Evolutionary conservation across 1,284 basidiomycete genomes (phyloP).

Genomic region (Mycena sp.): DNA sequence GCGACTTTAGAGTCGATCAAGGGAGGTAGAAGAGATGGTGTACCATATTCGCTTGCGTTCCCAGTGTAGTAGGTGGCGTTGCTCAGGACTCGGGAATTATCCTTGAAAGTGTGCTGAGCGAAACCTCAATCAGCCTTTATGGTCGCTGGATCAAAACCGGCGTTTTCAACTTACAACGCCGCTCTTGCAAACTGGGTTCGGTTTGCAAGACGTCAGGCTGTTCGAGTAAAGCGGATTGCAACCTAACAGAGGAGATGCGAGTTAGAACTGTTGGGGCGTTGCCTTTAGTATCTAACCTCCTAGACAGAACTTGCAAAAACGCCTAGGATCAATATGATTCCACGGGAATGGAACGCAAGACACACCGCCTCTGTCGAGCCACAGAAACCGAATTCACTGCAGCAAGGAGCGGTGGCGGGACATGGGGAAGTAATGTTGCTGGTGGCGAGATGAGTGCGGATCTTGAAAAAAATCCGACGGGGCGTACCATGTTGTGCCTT

Average conservation of each 20-base stretch:
- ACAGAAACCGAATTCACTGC: slow-evolving; percentile 83
- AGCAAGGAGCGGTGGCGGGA: slow-evolving; percentile 70
- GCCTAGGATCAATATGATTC: not conserved
- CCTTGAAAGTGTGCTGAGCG: slow-evolving; percentile 66
- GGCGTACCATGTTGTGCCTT: slow-evolving; percentile 26
- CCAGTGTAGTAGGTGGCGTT: slow-evolving; percentile 77
- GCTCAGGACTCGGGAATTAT: slow-evolving; percentile 72
- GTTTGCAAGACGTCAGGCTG: slow-evolving; percentile 71
- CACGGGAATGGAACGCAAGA: not conserved
- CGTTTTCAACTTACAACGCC: slow-evolving; percentile 68
- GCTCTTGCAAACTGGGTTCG: slow-evolving; percentile 76
- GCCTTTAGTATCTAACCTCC: too few species aligned
- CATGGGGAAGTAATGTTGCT: slow-evolving; percentile 68
- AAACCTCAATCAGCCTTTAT: not conserved
- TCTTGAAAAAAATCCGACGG: not conserved
- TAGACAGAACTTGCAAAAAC: slow-evolving; percentile 69
- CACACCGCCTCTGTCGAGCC: slow-evolving; percentile 53
- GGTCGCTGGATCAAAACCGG: too few species aligned
- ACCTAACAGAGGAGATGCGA: too few species aligned
- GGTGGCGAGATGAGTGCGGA: slow-evolving; percentile 7
- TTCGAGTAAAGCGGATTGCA: slow-evolving; percentile 82
- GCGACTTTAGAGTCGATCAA: not conserved
- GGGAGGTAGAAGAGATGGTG: slow-evolving; percentile 12
- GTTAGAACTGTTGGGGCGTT: too few species aligned
- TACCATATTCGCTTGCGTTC: slow-evolving; percentile 71